Base-by-base conservation (phyloP, 306 rosid species). In the Psophocarpus tetragonolobus region DNA sequence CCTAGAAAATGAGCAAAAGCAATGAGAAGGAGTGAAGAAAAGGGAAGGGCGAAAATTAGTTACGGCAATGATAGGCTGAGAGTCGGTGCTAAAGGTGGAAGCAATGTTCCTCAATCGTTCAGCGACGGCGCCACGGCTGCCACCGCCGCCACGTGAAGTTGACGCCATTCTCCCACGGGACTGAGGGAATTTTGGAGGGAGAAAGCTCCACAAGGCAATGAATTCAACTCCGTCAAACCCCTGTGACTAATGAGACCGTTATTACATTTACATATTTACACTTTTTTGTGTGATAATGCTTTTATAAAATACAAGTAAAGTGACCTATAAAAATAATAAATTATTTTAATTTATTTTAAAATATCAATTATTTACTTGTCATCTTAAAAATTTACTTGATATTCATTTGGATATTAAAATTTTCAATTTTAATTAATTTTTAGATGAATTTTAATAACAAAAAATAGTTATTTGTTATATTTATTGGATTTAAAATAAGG, bases 11-110 rank as follows among this genome's bases (percentile, higher is more conserved):
- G 42, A 30, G 33, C 5, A 6, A 73, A 84, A 84, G 61, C 70
- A 48, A 10, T 47, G 24, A 42, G 15, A 61, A 29, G 62, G 35
- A 36, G 41, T 48, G 58, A n/a, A 48, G 44, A 5, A 39, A 45
- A 29, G 50, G 81, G 68, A 6, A 76, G 45, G 68, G 47, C 3
- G 32, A 6, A 39, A 20, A 65, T 20, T 36, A 62, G 75, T 86
- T 90, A 95, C 97, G 4, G 72, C 17, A 47, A 95, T 74, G 15
- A 95, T 83, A 60, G 92, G 76, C 78, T 88, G 92, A 79, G 85
- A 85, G 66, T 92, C 97, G 12, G 87, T 69, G 83, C 77, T 72
- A 68, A 90, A 82, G 9, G 81, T 53, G 8, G 90, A 23, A 54
- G 93, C 88, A 4, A 82, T 68, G 71, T 75, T 88, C 83, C 35